phyloP scores from a whole-genome alignment of 371 early-diverging fungal genomes.

The Mucor saturninus region DNA sequence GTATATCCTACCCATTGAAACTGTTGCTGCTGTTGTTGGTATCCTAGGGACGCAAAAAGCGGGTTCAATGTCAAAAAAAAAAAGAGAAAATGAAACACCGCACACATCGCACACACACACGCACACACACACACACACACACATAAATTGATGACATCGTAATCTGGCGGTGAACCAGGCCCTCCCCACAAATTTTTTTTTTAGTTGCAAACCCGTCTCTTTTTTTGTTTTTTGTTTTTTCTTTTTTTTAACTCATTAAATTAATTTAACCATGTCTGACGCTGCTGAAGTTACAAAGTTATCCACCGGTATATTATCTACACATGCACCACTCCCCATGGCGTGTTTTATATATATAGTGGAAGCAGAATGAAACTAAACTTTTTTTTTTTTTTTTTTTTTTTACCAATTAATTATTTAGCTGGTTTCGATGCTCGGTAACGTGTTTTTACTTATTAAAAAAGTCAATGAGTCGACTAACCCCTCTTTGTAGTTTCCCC shows the following conservation, averaged over 20 bases:
- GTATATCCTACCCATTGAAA: too few relatives aligned
- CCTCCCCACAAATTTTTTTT: constrained; percentile 13
- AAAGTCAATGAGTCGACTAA: not conserved
- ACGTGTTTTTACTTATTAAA: constrained; percentile 9
- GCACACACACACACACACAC: not conserved
- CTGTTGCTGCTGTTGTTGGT: too few relatives aligned
- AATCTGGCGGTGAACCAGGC: not conserved
- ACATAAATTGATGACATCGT: not conserved
- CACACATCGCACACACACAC: too few relatives aligned
- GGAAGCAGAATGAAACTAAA: too few relatives aligned
- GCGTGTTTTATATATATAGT: too few relatives aligned
- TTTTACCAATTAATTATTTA: constrained; percentile 11
- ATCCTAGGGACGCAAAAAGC: too few relatives aligned
- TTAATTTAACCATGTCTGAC: constrained; percentile 37
- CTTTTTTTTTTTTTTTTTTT: too few relatives aligned
- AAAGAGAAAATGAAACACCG: too few relatives aligned
- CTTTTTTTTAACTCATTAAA: constrained; percentile 23
- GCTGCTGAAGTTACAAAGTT: constrained; percentile 34
- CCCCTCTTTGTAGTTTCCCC: constrained; percentile 74
- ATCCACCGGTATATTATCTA: constrained; percentile 28
- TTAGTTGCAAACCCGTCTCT: not conserved
- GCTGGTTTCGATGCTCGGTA: constrained; percentile 65
- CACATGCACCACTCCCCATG: too few relatives aligned
- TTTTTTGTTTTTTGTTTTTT: constrained; percentile 19
- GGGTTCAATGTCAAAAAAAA: too few relatives aligned